A percentile compares a stretch with the other conserved stretches of the same genome.
phyloP scores from a whole-genome alignment of 805 yeast genomes.

The Lipomyces sp. region DNA sequence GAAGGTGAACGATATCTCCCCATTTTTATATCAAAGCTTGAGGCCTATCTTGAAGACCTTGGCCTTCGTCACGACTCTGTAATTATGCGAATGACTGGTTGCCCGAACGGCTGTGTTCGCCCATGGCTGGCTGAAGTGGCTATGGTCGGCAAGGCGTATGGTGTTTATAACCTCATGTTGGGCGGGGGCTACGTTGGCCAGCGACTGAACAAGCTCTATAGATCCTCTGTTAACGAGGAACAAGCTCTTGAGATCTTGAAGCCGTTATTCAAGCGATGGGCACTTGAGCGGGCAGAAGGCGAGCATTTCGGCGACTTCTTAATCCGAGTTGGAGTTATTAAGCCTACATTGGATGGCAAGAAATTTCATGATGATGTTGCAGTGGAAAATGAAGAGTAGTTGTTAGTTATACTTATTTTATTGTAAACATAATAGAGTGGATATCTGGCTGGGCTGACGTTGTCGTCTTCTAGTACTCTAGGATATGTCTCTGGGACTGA shows the following conservation, averaged over 20 bases:
- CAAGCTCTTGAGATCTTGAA: conserved; percentile 77
- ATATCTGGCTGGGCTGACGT: background rate
- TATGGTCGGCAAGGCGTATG: conserved; percentile 90
- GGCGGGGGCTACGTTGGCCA: conserved; percentile 97
- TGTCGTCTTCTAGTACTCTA: too few relatives aligned
- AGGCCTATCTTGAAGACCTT: conserved; percentile 83
- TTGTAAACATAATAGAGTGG: background rate
- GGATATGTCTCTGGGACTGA: too few relatives aligned
- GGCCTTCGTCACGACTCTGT: conserved; percentile 93
- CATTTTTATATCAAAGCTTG: conserved; percentile 76
- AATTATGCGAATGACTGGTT: conserved; percentile 98
- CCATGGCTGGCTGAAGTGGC: conserved; percentile 98
- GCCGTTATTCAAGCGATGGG: conserved; percentile 93
- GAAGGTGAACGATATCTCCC: conserved; percentile 95
- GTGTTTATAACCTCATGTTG: conserved; percentile 88
- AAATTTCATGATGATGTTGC: conserved; percentile 93
- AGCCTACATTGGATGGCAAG: conserved; percentile 87
- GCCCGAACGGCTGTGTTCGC: conserved; percentile 98
- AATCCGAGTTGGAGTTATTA: conserved; percentile 83
- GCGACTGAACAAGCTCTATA: conserved; percentile 85
- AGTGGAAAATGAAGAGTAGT: conserved; percentile 53
- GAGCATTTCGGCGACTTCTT: conserved; percentile 96
- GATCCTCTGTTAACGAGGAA: conserved; percentile 87
- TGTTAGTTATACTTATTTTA: background rate
- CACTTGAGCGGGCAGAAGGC: conserved; percentile 84